These are phyloP conservation scores for Geotrichum histeridarum DNA, from an alignment of 1,139 yeast species.

Conservation along the genomic window DNA sequence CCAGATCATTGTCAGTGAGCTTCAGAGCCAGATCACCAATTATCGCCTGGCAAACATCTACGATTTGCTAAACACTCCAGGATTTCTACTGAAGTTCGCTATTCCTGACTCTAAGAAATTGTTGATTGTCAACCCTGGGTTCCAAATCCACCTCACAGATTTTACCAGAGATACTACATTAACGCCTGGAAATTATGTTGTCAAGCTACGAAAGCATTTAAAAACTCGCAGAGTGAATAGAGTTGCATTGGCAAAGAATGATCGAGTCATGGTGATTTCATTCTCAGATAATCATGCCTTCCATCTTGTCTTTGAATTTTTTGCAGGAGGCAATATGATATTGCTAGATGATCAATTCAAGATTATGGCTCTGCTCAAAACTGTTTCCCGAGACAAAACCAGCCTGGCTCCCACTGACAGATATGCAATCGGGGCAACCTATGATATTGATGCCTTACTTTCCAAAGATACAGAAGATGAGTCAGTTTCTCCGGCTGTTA, in stretches of 20 bases:
- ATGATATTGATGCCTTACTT: slow-evolving; percentile 16
- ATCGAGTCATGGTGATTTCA: slow-evolving; percentile 72
- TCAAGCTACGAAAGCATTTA: slow-evolving; percentile 80
- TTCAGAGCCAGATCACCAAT: slow-evolving; percentile 50
- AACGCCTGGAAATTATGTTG: slow-evolving; percentile 77
- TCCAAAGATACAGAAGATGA: slow-evolving; percentile 4
- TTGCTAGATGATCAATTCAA: slow-evolving; percentile 63
- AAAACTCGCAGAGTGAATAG: slow-evolving; percentile 72
- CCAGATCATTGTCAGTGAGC: slow-evolving; percentile 63
- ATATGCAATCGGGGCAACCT: slow-evolving; percentile 25
- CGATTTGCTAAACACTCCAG: slow-evolving; percentile 68
- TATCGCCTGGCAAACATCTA: slow-evolving; percentile 81
- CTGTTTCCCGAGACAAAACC: slow-evolving; percentile 12
- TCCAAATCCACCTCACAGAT: slow-evolving; percentile 70
- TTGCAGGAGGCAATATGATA: slow-evolving; percentile 89
- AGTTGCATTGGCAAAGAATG: slow-evolving; percentile 68
- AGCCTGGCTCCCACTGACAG: slow-evolving; percentile 17
- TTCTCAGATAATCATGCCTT: slow-evolving; percentile 71
- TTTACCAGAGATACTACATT: slow-evolving; percentile 76
- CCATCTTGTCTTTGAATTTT: slow-evolving; percentile 81
- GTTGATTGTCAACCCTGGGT: slow-evolving; percentile 80
- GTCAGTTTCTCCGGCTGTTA: slow-evolving; percentile 29
- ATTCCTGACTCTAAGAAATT: slow-evolving; percentile 75
- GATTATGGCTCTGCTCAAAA: slow-evolving; percentile 52
- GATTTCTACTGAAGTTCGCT: slow-evolving; percentile 74